Conservation (phyloP, 305 asterid genomes). For the Fraxinus latifolia region DNA sequence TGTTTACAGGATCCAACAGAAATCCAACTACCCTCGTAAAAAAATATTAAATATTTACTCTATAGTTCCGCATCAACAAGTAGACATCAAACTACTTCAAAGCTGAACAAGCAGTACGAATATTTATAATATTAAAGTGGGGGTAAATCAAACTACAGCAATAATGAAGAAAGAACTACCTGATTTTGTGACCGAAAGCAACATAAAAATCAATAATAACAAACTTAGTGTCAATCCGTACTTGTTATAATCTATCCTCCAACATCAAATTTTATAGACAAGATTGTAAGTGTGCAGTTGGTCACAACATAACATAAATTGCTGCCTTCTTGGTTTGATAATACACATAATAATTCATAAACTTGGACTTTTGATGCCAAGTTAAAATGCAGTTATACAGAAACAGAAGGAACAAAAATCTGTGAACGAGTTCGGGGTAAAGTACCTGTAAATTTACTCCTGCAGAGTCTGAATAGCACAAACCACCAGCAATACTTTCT, state of each 20-base stretch:
- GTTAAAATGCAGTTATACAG: background rate
- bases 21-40: background rate
- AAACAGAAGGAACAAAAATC: constrained; percentile 11
- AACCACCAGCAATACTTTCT: constrained; percentile 90
- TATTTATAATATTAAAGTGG: background rate
- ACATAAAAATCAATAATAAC: background rate
- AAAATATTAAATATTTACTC: background rate
- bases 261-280: background rate
- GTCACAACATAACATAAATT: background rate
- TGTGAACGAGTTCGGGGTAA: background rate
- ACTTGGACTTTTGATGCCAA: background rate
- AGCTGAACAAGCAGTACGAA: background rate
- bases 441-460: constrained; percentile 91
- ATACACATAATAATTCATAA: background rate
- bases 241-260: background rate
- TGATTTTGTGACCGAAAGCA: background rate
- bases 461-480: constrained; percentile 82
- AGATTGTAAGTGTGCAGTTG: background rate
- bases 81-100: background rate
- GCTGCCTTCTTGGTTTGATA: background rate
- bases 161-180: background rate
- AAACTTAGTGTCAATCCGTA: background rate
- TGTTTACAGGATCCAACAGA: background rate
- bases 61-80: background rate
- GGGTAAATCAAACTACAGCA: background rate